Conservation (phyloP, 1,284 basidiomycete species). For the Cryptococcus floricola region DNA sequence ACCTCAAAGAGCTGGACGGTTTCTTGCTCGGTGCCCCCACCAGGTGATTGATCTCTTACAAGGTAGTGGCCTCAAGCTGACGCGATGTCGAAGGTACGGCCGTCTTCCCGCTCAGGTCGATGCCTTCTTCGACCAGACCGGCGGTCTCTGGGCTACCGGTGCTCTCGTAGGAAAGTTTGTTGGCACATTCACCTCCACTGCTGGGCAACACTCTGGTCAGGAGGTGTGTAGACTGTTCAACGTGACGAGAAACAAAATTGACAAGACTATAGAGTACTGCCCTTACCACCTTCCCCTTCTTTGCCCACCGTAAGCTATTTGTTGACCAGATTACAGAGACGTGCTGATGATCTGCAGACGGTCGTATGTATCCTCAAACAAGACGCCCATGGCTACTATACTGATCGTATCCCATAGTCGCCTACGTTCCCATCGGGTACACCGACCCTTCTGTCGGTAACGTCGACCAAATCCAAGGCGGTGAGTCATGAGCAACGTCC, state of each 20-base stretch:
- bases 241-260: background rate
- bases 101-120: constrained; percentile 52
- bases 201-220: constrained; percentile 49
- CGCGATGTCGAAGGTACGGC: constrained; percentile 49
- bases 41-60: constrained; percentile 9
- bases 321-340: background rate
- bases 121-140: constrained; percentile 67
- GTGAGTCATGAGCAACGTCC: constrained; percentile 54
- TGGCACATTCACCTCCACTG: constrained; percentile 42
- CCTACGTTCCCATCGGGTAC: constrained; percentile 72
- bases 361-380: constrained; percentile 5
- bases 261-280: constrained; percentile 53
- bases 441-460: constrained; percentile 60
- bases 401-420: constrained; percentile 8
- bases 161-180: constrained; percentile 74
- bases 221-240: constrained; percentile 25
- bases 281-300: constrained; percentile 63
- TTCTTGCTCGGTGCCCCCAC: constrained; percentile 69
- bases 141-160: constrained; percentile 65
- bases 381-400: background rate
- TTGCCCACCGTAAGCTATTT: constrained; percentile 58
- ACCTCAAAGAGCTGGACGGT: constrained; percentile 60
- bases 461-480: constrained; percentile 60
- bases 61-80: background rate
- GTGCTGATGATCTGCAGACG: constrained; percentile 9